These are phyloP conservation scores for Sporisorium reilianum DNA, from an alignment of 1,284 basidiomycete genomes.

Conservation along the genomic window DNA sequence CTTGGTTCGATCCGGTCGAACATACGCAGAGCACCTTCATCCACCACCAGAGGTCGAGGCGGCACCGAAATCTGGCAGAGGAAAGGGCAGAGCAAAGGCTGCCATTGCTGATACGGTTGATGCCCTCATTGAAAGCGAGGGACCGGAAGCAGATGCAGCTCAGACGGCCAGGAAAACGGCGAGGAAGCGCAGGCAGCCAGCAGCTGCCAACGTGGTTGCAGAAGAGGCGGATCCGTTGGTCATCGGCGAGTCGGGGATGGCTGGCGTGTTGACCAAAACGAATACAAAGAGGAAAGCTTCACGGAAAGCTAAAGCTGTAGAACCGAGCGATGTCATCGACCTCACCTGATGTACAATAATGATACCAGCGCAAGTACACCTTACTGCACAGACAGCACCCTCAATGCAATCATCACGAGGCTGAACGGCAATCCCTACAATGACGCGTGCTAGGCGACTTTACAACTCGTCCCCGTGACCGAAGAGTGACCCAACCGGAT, in stretches of 20 bases:
- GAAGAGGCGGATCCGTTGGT: neutral
- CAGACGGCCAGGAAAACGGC: slow-evolving; percentile 3
- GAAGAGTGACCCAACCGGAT: slow-evolving; percentile 17
- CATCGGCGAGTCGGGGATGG: neutral
- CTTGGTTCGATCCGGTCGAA: slow-evolving; percentile 22
- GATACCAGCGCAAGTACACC: neutral
- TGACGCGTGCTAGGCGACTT: neutral
- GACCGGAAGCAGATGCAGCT: neutral
- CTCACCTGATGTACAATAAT: slow-evolving; percentile 21
- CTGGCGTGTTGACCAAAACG: neutral
- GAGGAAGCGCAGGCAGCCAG: slow-evolving; percentile 14
- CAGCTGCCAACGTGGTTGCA: neutral
- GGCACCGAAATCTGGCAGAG: slow-evolving; percentile 6
- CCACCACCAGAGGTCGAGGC: neutral
- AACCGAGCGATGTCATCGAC: slow-evolving; percentile 24
- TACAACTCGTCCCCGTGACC: slow-evolving; percentile 32
- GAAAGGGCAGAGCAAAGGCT: slow-evolving; percentile 4
- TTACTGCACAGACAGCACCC: too few species aligned
- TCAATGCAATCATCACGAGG: too few species aligned
- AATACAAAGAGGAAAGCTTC: slow-evolving; percentile 9
- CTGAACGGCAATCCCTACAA: neutral
- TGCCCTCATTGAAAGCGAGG: neutral
- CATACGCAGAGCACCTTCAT: slow-evolving; percentile 21
- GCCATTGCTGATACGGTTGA: neutral
- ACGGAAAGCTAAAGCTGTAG: slow-evolving; percentile 11